These are phyloP conservation scores for Talaromyces liani DNA, from an alignment of 495 filamentous ascomycete genomes.

Conservation along the genomic window DNA sequence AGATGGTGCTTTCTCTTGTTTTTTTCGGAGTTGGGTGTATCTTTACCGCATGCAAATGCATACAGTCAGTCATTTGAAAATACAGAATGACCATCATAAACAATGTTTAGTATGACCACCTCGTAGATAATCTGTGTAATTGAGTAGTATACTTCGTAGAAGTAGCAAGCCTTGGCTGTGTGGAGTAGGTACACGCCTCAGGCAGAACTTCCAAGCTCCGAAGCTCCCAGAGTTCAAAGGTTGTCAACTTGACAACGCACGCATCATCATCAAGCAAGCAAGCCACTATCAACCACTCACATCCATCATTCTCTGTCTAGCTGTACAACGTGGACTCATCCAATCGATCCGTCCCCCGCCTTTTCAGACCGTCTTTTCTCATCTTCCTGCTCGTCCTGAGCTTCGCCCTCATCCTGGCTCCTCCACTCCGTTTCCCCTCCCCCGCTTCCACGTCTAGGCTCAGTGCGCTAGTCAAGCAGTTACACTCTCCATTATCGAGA, in stretches of 20 bases:
- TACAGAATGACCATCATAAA: not conserved
- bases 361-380: constrained; percentile 2
- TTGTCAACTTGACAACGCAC: not conserved
- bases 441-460: constrained; percentile 24
- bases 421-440: constrained; percentile 48
- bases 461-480: constrained; percentile 54
- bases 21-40: not conserved
- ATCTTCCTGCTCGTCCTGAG: constrained; percentile 7
- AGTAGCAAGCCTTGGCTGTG: not conserved
- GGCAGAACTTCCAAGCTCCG: not conserved
- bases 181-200: not conserved
- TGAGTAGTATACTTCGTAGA: not conserved
- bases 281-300: not conserved
- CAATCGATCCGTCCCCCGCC: not conserved
- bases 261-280: not conserved
- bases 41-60: not conserved
- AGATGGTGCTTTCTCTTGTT: not conserved
- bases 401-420: constrained; percentile 65
- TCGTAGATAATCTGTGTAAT: not conserved
- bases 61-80: not conserved
- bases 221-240: not conserved
- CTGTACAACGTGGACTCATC: not conserved
- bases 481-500: constrained; percentile 36
- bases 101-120: not conserved
- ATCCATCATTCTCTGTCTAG: not conserved